A percentile compares a stretch with the other conserved stretches of the same genome.
phyloP scores from a whole-genome alignment of 176 grass and related monocot genomes.

The Poa annua region DNA sequence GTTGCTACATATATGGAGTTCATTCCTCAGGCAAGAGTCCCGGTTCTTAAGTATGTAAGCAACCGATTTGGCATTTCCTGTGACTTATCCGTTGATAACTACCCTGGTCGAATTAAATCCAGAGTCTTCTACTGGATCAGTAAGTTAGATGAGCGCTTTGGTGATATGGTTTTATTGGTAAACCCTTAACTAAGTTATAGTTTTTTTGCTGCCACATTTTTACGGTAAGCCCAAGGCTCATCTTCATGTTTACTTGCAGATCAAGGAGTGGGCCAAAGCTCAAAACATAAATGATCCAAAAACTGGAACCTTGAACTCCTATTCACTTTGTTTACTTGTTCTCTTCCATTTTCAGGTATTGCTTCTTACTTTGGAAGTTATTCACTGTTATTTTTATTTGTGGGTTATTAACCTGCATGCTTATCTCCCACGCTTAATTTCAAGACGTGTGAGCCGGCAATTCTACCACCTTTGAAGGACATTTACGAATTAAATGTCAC shows the following conservation, averaged over 20 bases:
- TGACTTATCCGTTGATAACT: constrained; percentile 85
- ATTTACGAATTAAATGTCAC: constrained; percentile 76
- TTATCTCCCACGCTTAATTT: constrained; percentile 7
- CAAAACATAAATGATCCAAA: constrained; percentile 94
- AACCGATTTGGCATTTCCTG: constrained; percentile 68
- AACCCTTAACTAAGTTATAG: constrained; percentile 18
- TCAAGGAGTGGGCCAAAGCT: constrained; percentile 98
- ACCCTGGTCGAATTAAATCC: constrained; percentile 78
- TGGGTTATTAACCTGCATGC: constrained; percentile 28
- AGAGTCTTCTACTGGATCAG: constrained; percentile 78
- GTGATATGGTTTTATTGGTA: constrained; percentile 96
- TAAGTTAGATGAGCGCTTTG: constrained; percentile 77
- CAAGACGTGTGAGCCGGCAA: constrained; percentile 76
- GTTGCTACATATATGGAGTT: constrained; percentile 60
- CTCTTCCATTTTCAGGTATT: constrained; percentile 96
- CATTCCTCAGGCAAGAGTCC: constrained; percentile 88
- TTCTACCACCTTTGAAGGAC: constrained; percentile 80
- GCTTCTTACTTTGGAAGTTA: constrained; percentile 36
- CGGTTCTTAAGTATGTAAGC: constrained; percentile 78
- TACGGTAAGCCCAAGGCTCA: constrained; percentile 40
- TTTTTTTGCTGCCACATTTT: constrained; percentile 12
- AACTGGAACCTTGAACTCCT: constrained; percentile 83
- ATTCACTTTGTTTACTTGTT: constrained; percentile 88
- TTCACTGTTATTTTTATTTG: constrained; percentile 4
- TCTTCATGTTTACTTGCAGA: constrained; percentile 58